Base-by-base conservation (phyloP, 371 early-diverging fungal species). In the Rozella allomycis region DNA sequence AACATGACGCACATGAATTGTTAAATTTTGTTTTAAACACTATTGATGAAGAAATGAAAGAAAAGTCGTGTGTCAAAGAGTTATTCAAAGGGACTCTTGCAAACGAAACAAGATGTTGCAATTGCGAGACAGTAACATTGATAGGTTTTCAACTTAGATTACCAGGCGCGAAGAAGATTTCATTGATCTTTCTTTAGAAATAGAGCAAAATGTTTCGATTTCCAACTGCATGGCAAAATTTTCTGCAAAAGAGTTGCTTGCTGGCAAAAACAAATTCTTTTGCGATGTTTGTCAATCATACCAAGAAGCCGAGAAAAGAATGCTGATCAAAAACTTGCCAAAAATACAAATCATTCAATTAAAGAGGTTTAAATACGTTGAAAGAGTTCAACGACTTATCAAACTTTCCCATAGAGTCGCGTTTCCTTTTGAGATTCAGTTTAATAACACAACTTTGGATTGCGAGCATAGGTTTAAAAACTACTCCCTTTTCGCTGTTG, bases 1-100 rank as follows among this genome's bases (percentile, higher is more conserved):
- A 28, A 6, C 28, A 28, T 16, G 28, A 28, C 14, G 28, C 28
- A 12, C 28, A 28, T 12, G 28, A 28, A 28, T 12, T 28, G 5
- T 28, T 28, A 6, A 28, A 28, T 14, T 28, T 12, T 28, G 6
- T 28, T 5, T 12, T 28, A 5, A 28, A 28, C 16, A 12, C 9
- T 5, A 28, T 28, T 8, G 5, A 11, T 28, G 5, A 12, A 5
- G 13, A 28, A 5, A 7, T 5, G 13, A 28, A 6, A 5, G 13
- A 28, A 28, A 12, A 28, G 8, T 12, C 28, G 9, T 28, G 28
- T 10, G 14, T 28, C 13, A 10, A 28, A 6, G 14, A 28, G 13
- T 28, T 28, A 28, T 28, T 28, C 13, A 16, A 28, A 14, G 28
- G 28, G 5, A 16, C 6, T 10, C 28, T 28, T 6, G 5, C 14